phyloP scores from a whole-genome alignment of 2,329 filamentous ascomycete species.

The Hymenoscyphus scutula region DNA sequence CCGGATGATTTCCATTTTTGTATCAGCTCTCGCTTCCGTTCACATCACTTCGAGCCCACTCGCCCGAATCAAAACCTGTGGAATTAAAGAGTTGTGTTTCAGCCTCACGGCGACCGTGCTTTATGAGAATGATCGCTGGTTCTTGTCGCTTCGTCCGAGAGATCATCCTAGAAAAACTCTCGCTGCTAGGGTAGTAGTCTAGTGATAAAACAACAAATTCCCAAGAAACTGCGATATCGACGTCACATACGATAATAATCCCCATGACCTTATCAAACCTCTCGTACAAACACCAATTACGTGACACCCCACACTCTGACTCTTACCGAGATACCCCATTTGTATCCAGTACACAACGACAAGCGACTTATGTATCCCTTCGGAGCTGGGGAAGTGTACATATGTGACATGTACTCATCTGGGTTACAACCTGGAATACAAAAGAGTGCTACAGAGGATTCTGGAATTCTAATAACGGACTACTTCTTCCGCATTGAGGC shows the following conservation, averaged over 20 bases:
- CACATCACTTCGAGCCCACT: neutral
- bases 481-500: neutral
- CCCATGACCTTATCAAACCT: neutral
- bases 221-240: too few species aligned
- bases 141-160: neutral
- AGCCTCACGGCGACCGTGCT: neutral
- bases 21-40: neutral
- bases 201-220: too few species aligned
- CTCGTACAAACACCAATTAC: neutral
- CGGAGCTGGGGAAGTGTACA: neutral
- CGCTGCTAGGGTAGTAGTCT: too few species aligned
- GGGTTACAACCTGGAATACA: too few species aligned
- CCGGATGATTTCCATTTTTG: neutral
- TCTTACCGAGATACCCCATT: neutral
- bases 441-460: too few species aligned
- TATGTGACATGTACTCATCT: too few species aligned
- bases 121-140: neutral
- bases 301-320: neutral
- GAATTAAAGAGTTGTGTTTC: neutral
- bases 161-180: too few species aligned
- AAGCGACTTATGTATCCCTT: constrained; percentile 3
- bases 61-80: neutral
- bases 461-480: neutral
- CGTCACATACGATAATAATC: neutral
- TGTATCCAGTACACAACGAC: neutral